These are phyloP conservation scores for Volvox reticuliferus DNA, from an alignment of 139 green algal genomes.

Conservation along the genomic window DNA sequence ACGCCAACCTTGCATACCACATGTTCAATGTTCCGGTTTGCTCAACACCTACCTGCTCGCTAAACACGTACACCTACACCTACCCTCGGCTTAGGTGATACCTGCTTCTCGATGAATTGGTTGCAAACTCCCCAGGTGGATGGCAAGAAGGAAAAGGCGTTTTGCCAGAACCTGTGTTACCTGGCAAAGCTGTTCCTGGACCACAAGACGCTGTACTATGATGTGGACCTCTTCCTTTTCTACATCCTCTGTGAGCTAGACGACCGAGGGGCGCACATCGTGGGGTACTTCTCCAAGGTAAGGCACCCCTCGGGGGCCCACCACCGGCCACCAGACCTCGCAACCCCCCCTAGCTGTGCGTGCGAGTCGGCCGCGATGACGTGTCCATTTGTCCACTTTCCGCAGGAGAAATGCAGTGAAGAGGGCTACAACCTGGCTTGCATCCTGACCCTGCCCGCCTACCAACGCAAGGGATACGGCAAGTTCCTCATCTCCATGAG, in stretches of 20 bases:
- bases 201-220: constrained; percentile 99
- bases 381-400: too few relatives aligned
- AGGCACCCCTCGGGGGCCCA: too few relatives aligned
- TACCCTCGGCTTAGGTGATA: too few relatives aligned
- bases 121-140: constrained; percentile 74
- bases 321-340: too few relatives aligned
- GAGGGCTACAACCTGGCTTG: constrained; percentile 99
- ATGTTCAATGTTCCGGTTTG: too few relatives aligned
- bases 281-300: constrained; percentile 92
- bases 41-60: too few relatives aligned
- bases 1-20: too few relatives aligned
- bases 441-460: constrained; percentile 97
- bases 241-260: constrained; percentile 99
- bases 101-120: too few relatives aligned
- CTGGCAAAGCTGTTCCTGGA: constrained; percentile 99
- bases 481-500: constrained; percentile 99
- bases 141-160: constrained; percentile 92
- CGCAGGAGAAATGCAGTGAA: constrained; percentile 89
- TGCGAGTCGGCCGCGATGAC: too few relatives aligned
- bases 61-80: too few relatives aligned
- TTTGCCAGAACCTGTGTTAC: constrained; percentile 98
- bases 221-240: constrained; percentile 99
- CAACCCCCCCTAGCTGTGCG: too few relatives aligned
- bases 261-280: constrained; percentile 95
- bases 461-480: constrained; percentile 99